Conservation (phyloP, 2,329 filamentous ascomycete genomes). For the Ophiocordyceps unilateralis region DNA sequence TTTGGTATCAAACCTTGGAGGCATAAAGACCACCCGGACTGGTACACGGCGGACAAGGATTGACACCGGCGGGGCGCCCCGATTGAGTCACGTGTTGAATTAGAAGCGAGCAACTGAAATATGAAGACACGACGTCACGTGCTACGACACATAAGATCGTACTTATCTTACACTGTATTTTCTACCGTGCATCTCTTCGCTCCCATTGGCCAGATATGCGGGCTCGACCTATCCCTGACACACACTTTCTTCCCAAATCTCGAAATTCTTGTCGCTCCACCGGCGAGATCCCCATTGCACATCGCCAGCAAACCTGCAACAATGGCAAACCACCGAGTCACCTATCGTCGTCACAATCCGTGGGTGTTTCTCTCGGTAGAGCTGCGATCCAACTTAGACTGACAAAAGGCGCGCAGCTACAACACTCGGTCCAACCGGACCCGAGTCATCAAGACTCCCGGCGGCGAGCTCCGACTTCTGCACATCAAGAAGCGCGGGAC, state of each 20-base stretch:
- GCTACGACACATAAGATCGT: background rate
- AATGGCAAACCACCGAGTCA: conserved; percentile 43
- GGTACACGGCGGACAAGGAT: conserved; percentile 24
- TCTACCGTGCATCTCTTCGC: conserved; percentile 1
- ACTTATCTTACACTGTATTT: background rate
- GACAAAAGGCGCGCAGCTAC: conserved; percentile 45
- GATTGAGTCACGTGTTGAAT: too few species aligned
- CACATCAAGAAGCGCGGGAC: conserved; percentile 99
- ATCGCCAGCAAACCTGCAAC: conserved; percentile 26
- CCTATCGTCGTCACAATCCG: conserved; percentile 65
- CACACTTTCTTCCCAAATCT: conserved; percentile 26
- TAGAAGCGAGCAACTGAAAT: too few species aligned
- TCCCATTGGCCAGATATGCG: conserved; percentile 21
- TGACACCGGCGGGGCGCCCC: too few species aligned
- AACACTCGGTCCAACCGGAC: conserved; percentile 98
- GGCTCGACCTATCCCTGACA: conserved; percentile 19
- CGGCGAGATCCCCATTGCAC: conserved; percentile 19
- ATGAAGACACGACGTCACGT: conserved; percentile 1
- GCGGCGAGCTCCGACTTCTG: conserved; percentile 85
- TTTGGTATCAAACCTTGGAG: conserved; percentile 42
- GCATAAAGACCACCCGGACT: conserved; percentile 40
- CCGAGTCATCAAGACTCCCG: conserved; percentile 88
- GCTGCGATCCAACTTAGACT: conserved; percentile 5
- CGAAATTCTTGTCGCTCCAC: conserved; percentile 20
- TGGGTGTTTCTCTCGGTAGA: conserved; percentile 29